phyloP scores from a whole-genome alignment of 805 yeast species.

The Cyberlindnera xylosilytica region DNA sequence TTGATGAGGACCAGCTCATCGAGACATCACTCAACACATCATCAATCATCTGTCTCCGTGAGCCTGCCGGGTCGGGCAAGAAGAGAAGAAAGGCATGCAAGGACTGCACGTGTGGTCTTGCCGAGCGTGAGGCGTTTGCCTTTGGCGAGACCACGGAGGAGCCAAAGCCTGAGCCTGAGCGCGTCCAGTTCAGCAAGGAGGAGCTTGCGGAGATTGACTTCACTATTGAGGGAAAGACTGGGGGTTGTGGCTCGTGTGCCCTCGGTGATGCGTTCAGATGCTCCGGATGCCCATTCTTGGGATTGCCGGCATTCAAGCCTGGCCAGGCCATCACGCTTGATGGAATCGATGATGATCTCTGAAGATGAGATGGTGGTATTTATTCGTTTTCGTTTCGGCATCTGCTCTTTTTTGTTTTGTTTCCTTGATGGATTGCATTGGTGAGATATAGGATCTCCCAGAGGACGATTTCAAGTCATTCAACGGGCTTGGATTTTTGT shows the following conservation, averaged over 20 bases:
- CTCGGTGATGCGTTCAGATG: constrained; percentile 98
- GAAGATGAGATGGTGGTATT: constrained; percentile 10
- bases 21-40: constrained; percentile 36
- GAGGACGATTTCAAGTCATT: too few species aligned
- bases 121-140: constrained; percentile 76
- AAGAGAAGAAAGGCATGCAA: constrained; percentile 91
- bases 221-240: constrained; percentile 94
- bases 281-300: constrained; percentile 96
- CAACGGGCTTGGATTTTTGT: too few species aligned
- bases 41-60: constrained; percentile 30
- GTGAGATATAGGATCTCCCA: too few species aligned
- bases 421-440: too few species aligned
- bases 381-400: too few species aligned
- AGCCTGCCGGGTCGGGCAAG: constrained; percentile 54
- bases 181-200: constrained; percentile 50
- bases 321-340: constrained; percentile 85
- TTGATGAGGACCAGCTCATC: constrained; percentile 40
- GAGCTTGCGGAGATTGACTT: constrained; percentile 91
- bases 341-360: constrained; percentile 75
- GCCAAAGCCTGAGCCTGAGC: constrained; percentile 38
- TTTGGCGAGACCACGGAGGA: constrained; percentile 39
- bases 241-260: constrained; percentile 97
- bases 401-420: too few species aligned
- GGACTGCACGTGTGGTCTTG: constrained; percentile 96
- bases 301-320: constrained; percentile 97